These are phyloP conservation scores for Vitellaria paradoxa DNA, from an alignment of 179 eudicot genomes.

Conservation along the genomic window DNA sequence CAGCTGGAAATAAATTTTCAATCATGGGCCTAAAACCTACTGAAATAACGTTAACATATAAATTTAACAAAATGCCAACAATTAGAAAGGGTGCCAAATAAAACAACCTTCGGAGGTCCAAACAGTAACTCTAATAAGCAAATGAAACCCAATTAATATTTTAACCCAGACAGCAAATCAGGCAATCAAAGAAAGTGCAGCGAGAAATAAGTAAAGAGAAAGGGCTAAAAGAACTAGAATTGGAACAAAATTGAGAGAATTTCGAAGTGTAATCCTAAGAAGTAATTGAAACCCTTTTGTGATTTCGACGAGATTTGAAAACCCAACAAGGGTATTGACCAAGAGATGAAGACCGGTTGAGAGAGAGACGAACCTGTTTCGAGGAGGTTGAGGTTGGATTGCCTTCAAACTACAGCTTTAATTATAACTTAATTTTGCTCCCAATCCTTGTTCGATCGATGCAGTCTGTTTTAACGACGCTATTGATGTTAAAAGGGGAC, in stretches of 20 bases:
- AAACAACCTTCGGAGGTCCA: neutral
- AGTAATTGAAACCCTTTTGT: slow-evolving; percentile 2
- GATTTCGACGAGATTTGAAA: slow-evolving; percentile 4
- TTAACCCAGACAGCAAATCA: slow-evolving; percentile 7
- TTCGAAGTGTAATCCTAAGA: neutral
- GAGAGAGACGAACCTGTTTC: slow-evolving; percentile 7
- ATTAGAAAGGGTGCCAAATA: neutral
- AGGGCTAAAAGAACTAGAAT: slow-evolving; percentile 5
- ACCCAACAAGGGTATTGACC: neutral
- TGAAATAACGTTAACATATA: neutral
- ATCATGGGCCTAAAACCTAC: neutral
- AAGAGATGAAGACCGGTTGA: neutral
- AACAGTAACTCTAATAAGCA: neutral
- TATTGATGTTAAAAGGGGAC: neutral
- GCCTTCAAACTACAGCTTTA: neutral
- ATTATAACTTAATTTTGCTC: neutral
- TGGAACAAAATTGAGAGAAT: neutral
- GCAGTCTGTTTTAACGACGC: neutral
- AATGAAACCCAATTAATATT: slow-evolving; percentile 6
- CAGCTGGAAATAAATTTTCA: neutral
- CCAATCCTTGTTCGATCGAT: slow-evolving; percentile 7
- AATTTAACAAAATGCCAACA: neutral
- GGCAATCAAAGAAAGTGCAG: neutral
- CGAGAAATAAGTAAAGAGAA: neutral
- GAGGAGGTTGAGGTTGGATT: slow-evolving; percentile 7